Evolutionary conservation across 345 rosid species (phyloP).

Genomic region (Arabis alpina): DNA sequence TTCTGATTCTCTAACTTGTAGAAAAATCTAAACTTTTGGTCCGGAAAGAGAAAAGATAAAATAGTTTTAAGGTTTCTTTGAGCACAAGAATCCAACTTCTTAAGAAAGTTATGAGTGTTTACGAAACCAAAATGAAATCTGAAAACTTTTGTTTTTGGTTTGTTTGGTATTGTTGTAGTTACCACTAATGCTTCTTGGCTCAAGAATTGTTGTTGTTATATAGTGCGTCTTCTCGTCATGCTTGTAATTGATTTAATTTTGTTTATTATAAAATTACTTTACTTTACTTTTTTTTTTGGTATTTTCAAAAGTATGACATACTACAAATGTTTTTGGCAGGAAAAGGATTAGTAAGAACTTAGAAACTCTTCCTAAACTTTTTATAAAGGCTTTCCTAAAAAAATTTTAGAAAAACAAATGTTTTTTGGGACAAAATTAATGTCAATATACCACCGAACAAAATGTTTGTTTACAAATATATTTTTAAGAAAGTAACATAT

Average conservation of each 20-base stretch:
- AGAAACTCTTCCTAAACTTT: neutral
- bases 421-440: neutral
- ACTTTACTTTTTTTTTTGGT: neutral
- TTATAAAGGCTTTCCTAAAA: neutral
- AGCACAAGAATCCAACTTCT: too few relatives aligned
- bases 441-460: neutral
- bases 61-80: too few relatives aligned
- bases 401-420: too few relatives aligned
- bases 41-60: too few relatives aligned
- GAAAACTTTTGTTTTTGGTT: too few relatives aligned
- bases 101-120: too few relatives aligned
- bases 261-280: neutral
- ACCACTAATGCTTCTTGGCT: slow-evolving; percentile 32
- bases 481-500: neutral
- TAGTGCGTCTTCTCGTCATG: slow-evolving; percentile 42
- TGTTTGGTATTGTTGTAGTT: too few relatives aligned
- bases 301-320: slow-evolving; percentile 12
- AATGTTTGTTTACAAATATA: too few relatives aligned
- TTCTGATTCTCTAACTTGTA: too few relatives aligned
- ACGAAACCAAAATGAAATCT: too few relatives aligned
- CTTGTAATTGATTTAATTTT: slow-evolving; percentile 13
- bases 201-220: slow-evolving; percentile 40
- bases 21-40: too few relatives aligned
- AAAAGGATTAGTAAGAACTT: neutral
- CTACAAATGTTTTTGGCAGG: neutral